Evolutionary conservation across 2,329 filamentous ascomycete genomes (phyloP), one percentile per base, ranked within the genome.

Genomic region (Didymella exigua): DNA sequence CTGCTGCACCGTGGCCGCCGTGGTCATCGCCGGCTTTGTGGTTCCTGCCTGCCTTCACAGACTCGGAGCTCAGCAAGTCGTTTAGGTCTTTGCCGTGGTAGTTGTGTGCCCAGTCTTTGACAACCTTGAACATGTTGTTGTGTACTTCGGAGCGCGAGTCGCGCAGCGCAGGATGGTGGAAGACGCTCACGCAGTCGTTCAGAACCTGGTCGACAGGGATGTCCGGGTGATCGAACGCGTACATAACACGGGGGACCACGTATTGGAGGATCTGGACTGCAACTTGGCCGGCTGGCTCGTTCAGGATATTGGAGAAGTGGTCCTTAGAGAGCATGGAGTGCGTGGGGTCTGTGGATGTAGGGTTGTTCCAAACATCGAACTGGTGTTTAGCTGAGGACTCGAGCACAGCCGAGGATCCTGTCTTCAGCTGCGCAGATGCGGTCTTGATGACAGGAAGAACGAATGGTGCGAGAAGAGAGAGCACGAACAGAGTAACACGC

Each of bases 401-500:
- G 30, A 89, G 79, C 23, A 89, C 85, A 0, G 86, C 84, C 0
- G 89, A 89, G 9, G 91, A 96, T 4, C 95, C 93, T 21, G 88
- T 84, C 77, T 98, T 96, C 23, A 99, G 81, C 29, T 86, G 85
- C 69, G 93, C 87, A 19, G 91, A 93, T 5, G 93, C 91, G 48
- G 89, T 86, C 47, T 88, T 89, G 75, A 99, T 97, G 71, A 99
- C 89, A 10, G 95, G 95, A 51, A 92, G 86, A 58, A 99, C 84
- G 74, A 96, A 98, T 0, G 95, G 95, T 0, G 95, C 91, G 16
- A 99, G 82, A 1, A 99, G 84, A 5, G 92, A 93, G 58, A 99
- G 84, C 45, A 99, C 86, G 72, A 98, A 98, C 6, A 96, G 83
- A 0, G 93, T 96, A 34, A 99, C 81, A 1, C 90, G 93, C 78